phyloP scores from a whole-genome alignment of 805 yeast genomes.

The Saccharomycopsis sp. region DNA sequence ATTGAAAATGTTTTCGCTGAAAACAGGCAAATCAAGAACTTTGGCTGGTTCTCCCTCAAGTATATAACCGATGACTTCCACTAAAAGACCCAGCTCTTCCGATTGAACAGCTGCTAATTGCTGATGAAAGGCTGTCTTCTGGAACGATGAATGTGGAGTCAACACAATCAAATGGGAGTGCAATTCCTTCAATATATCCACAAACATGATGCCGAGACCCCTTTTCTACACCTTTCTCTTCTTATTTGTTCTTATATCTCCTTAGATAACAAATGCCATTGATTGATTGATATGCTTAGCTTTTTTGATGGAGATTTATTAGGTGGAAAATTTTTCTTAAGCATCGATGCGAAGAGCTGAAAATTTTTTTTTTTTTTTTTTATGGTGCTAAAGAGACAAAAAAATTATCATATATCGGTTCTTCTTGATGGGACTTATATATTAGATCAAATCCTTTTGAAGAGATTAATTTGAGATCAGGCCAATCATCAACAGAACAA shows the following conservation, averaged over 20 bases:
- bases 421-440: not conserved
- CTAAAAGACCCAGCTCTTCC: not conserved
- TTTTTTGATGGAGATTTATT: not conserved
- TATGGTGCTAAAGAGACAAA: not conserved
- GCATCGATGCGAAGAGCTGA: not conserved
- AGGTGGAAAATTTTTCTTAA: not conserved
- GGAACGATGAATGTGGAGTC: slow-evolving; percentile 7
- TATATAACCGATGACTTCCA: slow-evolving; percentile 17
- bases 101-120: slow-evolving; percentile 20
- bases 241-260: not conserved
- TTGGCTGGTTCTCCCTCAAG: slow-evolving; percentile 24
- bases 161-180: slow-evolving; percentile 11
- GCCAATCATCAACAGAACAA: not conserved
- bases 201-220: not conserved
- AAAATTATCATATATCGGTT: not conserved
- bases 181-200: not conserved
- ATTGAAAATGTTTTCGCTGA: not conserved
- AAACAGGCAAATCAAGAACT: slow-evolving; percentile 14
- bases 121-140: not conserved
- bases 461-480: not conserved
- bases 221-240: not conserved
- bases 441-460: too few relatives aligned
- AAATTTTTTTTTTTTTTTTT: not conserved
- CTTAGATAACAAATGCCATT: not conserved
- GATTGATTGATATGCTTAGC: not conserved